Evolutionary conservation across 2,329 filamentous ascomycete species (phyloP).

Genomic region (Hypomyces rosellus): DNA sequence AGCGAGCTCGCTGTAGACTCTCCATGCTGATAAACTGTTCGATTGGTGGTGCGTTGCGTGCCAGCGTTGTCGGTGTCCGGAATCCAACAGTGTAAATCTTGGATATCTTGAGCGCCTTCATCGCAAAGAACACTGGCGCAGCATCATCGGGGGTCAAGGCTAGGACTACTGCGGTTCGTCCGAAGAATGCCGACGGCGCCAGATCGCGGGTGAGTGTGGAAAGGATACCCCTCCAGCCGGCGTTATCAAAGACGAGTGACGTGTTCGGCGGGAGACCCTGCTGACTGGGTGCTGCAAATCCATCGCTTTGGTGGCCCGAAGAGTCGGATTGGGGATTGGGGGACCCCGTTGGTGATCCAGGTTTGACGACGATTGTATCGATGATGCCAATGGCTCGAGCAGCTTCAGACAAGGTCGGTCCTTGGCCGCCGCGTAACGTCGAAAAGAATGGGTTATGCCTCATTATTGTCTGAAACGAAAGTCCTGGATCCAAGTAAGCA

Average conservation of each 20-base stretch:
- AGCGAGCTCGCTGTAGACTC: slow-evolving; percentile 47
- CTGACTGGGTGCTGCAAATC: slow-evolving; percentile 18
- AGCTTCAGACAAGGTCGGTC: slow-evolving; percentile 63
- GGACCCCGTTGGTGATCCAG: slow-evolving; percentile 34
- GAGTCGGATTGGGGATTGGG: slow-evolving; percentile 8
- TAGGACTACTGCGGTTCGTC: slow-evolving; percentile 68
- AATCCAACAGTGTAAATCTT: slow-evolving; percentile 84
- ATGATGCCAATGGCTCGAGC: slow-evolving; percentile 73
- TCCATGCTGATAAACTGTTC: slow-evolving; percentile 77
- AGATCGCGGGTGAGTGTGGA: slow-evolving; percentile 76
- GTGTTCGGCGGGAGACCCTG: slow-evolving; percentile 41
- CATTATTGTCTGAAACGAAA: slow-evolving; percentile 55
- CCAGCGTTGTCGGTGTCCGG: slow-evolving; percentile 55
- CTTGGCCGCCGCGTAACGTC: slow-evolving; percentile 42
- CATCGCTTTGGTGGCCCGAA: slow-evolving; percentile 21
- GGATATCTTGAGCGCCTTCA: slow-evolving; percentile 67
- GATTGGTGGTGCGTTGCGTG: slow-evolving; percentile 57
- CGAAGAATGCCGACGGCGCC: slow-evolving; percentile 73
- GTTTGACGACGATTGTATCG: slow-evolving; percentile 68
- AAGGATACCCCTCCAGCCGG: slow-evolving; percentile 78
- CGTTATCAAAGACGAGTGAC: slow-evolving; percentile 69
- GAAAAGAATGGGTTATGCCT: slow-evolving; percentile 48
- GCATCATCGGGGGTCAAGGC: slow-evolving; percentile 69
- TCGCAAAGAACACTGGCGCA: slow-evolving; percentile 70
- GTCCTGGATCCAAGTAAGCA: slow-evolving; percentile 70